Evolutionary conservation across 2,329 filamentous ascomycete species (phyloP).

Genomic region (Acrocalymma vagum): DNA sequence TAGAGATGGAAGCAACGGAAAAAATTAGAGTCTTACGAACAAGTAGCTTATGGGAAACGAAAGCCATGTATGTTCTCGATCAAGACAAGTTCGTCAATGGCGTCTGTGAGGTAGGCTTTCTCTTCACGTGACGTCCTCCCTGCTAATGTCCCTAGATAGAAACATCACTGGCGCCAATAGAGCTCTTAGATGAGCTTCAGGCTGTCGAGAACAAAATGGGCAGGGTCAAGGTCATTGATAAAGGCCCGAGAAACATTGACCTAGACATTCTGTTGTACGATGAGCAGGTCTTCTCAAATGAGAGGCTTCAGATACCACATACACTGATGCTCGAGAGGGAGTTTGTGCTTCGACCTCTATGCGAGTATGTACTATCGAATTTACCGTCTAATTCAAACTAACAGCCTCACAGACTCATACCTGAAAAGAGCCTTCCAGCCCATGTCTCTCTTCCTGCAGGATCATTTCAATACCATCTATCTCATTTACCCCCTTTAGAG

Average conservation of each 20-base stretch:
- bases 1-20: slow-evolving; percentile 72
- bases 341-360: slow-evolving; percentile 89
- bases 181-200: slow-evolving; percentile 82
- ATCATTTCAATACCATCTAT: slow-evolving; percentile 41
- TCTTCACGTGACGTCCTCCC: not conserved
- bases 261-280: slow-evolving; percentile 89
- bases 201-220: slow-evolving; percentile 83
- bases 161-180: slow-evolving; percentile 77
- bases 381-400: slow-evolving; percentile 8
- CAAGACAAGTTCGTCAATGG: slow-evolving; percentile 92
- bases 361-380: slow-evolving; percentile 66
- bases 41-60: slow-evolving; percentile 91
- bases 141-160: slow-evolving; percentile 68
- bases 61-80: slow-evolving; percentile 94
- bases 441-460: slow-evolving; percentile 56
- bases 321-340: slow-evolving; percentile 86
- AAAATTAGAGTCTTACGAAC: slow-evolving; percentile 80
- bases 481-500: slow-evolving; percentile 41
- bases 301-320: slow-evolving; percentile 86
- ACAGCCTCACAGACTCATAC: slow-evolving; percentile 34
- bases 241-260: slow-evolving; percentile 94
- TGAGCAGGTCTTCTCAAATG: slow-evolving; percentile 69
- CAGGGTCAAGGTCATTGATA: slow-evolving; percentile 84
- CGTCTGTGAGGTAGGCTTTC: slow-evolving; percentile 78
- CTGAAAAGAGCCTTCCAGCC: slow-evolving; percentile 47